Evolutionary conservation across 371 early-diverging fungal genomes (phyloP).

Genomic region (Haplosporangium sp.): DNA sequence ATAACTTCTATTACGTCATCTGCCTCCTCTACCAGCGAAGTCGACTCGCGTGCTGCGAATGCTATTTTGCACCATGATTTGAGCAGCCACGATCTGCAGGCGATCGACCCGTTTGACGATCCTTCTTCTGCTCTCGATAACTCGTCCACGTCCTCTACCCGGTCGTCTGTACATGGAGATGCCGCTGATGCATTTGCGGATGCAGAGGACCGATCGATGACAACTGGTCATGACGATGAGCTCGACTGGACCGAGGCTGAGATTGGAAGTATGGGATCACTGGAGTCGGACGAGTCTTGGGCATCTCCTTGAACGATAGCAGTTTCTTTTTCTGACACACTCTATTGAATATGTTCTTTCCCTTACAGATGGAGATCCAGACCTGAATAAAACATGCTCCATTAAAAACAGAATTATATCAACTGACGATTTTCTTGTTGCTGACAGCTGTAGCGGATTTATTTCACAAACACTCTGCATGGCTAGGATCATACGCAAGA

Average conservation of each 20-base stretch:
- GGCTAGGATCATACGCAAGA: not conserved
- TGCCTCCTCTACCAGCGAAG: not conserved
- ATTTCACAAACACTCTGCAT: constrained; percentile 1
- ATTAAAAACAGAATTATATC: not conserved
- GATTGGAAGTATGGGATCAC: constrained; percentile 41
- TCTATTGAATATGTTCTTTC: no score
- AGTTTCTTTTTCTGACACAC: not conserved
- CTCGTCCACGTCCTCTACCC: constrained; percentile 10
- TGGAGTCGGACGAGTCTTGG: constrained; percentile 50
- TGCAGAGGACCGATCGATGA: constrained; percentile 37
- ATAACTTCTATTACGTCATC: not conserved
- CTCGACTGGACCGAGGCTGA: constrained; percentile 52
- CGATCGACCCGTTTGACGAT: constrained; percentile 38
- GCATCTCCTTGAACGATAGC: constrained; percentile 11
- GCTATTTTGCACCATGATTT: constrained; percentile 39
- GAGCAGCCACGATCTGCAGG: constrained; percentile 32
- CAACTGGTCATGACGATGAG: constrained; percentile 25
- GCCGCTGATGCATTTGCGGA: constrained; percentile 20
- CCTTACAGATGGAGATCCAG: no score
- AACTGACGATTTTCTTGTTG: not conserved
- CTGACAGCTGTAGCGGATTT: not conserved
- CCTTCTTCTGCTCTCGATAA: constrained; percentile 18
- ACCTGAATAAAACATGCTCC: not conserved
- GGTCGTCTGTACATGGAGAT: constrained; percentile 18
- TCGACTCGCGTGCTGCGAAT: constrained; percentile 31